A percentile compares a stretch with the other conserved stretches of the same genome.
These are phyloP conservation scores for Hypoxylon sp. DNA, from an alignment of 2,329 filamentous ascomycete genomes.

Conservation along the genomic window DNA sequence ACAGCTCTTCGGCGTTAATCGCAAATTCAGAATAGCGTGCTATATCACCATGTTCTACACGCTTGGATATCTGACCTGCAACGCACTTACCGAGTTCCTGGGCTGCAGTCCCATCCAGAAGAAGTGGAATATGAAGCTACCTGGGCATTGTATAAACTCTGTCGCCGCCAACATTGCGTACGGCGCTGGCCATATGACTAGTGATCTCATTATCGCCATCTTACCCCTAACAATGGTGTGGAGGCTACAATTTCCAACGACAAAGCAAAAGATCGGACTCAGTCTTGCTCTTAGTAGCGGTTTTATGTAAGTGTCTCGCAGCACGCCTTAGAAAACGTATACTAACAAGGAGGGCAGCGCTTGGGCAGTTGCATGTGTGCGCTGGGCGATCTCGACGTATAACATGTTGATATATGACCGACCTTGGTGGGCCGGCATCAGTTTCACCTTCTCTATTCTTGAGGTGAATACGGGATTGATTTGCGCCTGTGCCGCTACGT, in stretches of 20 bases:
- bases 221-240: conserved; percentile 52
- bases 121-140: conserved; percentile 48
- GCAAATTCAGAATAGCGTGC: conserved; percentile 50
- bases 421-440: conserved; percentile 53
- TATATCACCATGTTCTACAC: conserved; percentile 55
- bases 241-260: conserved; percentile 50
- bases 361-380: conserved; percentile 51
- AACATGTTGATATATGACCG: conserved; percentile 52
- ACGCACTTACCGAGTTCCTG: conserved; percentile 61
- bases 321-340: background rate
- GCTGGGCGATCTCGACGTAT: conserved; percentile 53
- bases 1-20: conserved; percentile 51
- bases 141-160: conserved; percentile 50
- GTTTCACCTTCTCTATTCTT: conserved; percentile 53
- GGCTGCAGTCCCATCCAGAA: conserved; percentile 52
- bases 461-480: conserved; percentile 54
- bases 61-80: conserved; percentile 73
- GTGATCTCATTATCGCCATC: conserved; percentile 53
- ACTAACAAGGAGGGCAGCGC: conserved; percentile 46
- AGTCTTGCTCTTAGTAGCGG: conserved; percentile 51
- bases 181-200: conserved; percentile 52
- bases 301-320: conserved; percentile 47
- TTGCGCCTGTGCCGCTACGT: conserved; percentile 52
- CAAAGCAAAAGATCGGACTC: conserved; percentile 51
- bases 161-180: conserved; percentile 52